Base-by-base conservation (phyloP, 805 yeast genomes). In the Lipomyces lipofer region DNA sequence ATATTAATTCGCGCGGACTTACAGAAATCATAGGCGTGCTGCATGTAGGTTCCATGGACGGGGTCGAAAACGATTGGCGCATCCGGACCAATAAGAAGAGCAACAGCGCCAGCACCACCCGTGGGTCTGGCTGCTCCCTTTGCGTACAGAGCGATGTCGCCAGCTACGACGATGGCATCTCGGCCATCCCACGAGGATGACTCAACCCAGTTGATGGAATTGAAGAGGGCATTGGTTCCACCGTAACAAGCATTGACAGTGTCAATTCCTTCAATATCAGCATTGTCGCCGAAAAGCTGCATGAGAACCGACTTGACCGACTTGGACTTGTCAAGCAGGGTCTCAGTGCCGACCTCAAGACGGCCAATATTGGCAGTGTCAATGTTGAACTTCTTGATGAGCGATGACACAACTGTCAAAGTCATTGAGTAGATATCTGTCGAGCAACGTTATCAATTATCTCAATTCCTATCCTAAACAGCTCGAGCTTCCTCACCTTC, bases 81-180 rank as follows among this genome's bases (percentile, higher is more conserved):
- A 70, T 94, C 96, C 49, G 98, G 96, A 48, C 99, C 99, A 67
- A 94, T 88, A 71, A 87, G 82, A 69, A 94, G 67, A 42, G 99
- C 99, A 57, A 92, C 95, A 45, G 95, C 80, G 71, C 99, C 99
- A 51, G 95, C 97, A 77, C 99, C 99, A 73, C 99, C 99, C 50
- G 99, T 94, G 69, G 99, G 99, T 80, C 99, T 86, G 53, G 99
- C 99, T 35, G 95, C 86, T 71, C 99, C 99, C 76, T 91, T 82
- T 67, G 91, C 90, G 75, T 94, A 94, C 64, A 94, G 85, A 69
- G 99, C 99, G 72, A 94, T 94, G 74, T 94, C 99, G 74, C 97
- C 98, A 70, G 94, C 84, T 21, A 92, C 96, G 52, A 92, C 99
- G 67, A 94, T 82, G 52, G 98, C 98, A 68, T 92, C 90, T 73